phyloP scores from a whole-genome alignment of 805 yeast genomes.

The Saturnispora silvae region DNA sequence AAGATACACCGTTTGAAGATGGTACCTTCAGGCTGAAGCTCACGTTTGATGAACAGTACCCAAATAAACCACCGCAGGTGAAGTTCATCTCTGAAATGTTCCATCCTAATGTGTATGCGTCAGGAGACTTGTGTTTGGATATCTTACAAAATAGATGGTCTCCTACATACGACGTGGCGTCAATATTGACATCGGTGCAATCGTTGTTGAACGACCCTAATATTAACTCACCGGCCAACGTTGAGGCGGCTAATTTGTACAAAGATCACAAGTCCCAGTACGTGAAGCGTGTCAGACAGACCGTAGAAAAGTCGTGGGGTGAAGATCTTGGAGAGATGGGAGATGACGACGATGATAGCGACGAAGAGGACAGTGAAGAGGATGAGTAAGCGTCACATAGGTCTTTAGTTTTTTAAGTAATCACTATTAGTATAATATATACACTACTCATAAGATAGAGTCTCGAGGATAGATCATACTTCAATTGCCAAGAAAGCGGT shows the following conservation, averaged over 20 bases:
- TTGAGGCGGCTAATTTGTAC: conserved; percentile 91
- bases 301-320: conserved; percentile 91
- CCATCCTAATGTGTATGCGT: conserved; percentile 94
- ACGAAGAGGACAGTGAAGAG: conserved; percentile 24
- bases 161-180: conserved; percentile 95
- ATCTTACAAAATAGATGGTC: conserved; percentile 96
- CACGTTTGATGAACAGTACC: conserved; percentile 94
- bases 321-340: conserved; percentile 61
- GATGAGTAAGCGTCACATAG: conserved; percentile 12
- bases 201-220: conserved; percentile 91
- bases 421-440: too few relatives aligned
- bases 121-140: conserved; percentile 92
- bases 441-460: too few relatives aligned
- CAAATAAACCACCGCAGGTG: conserved; percentile 92
- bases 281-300: conserved; percentile 81
- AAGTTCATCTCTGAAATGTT: conserved; percentile 90
- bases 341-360: conserved; percentile 27
- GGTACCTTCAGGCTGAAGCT: conserved; percentile 84
- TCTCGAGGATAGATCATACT: too few relatives aligned
- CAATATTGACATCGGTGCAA: conserved; percentile 88
- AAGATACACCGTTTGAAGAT: conserved; percentile 96
- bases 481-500: too few relatives aligned
- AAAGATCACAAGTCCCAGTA: conserved; percentile 93
- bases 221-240: conserved; percentile 94
- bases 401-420: too few relatives aligned